A percentile compares a stretch with the other conserved stretches of the same genome.
Conservation (phyloP, 345 rosid genomes). For the Dipteronia dyeriana region DNA sequence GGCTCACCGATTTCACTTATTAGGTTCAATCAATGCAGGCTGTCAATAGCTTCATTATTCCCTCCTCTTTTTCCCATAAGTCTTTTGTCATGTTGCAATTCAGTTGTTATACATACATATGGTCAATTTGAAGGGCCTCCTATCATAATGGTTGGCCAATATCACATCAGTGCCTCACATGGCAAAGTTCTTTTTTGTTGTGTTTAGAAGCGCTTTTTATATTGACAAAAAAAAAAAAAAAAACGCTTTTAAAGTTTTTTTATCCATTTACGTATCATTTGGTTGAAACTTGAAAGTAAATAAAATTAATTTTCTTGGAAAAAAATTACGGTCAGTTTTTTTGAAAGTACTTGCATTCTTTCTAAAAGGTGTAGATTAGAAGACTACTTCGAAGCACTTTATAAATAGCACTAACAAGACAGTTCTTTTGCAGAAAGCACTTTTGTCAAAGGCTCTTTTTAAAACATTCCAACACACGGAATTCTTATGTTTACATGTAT, state of each 20-base stretch:
- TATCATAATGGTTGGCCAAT: slow-evolving; percentile 20
- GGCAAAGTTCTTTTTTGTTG: slow-evolving; percentile 3
- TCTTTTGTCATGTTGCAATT: slow-evolving; percentile 18
- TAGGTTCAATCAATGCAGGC: slow-evolving; percentile 20
- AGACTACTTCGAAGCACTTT: no score
- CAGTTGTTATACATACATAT: slow-evolving; percentile 17
- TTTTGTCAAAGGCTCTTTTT: neutral
- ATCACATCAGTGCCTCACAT: slow-evolving; percentile 14
- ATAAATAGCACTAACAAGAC: neutral
- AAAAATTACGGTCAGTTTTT: no score
- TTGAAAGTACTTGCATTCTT: neutral
- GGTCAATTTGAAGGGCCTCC: slow-evolving; percentile 1
- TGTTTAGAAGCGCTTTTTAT: neutral
- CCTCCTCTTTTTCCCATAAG: slow-evolving; percentile 17
- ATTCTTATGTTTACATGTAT: neutral
- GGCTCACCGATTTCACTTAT: neutral
- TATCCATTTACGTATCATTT: no score
- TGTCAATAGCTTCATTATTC: slow-evolving; percentile 20
- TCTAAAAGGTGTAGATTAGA: no score
- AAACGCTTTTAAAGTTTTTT: no score
- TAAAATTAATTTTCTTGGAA: no score
- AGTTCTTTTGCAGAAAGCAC: neutral
- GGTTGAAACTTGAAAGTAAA: no score
- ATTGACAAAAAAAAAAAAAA: neutral
- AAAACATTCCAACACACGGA: no score